Percentiles rank a stretch among this genome's conserved stretches.
Evolutionary conservation across 441 rosid genomes (phyloP).

Genomic region (Metrosideros polymorpha): DNA sequence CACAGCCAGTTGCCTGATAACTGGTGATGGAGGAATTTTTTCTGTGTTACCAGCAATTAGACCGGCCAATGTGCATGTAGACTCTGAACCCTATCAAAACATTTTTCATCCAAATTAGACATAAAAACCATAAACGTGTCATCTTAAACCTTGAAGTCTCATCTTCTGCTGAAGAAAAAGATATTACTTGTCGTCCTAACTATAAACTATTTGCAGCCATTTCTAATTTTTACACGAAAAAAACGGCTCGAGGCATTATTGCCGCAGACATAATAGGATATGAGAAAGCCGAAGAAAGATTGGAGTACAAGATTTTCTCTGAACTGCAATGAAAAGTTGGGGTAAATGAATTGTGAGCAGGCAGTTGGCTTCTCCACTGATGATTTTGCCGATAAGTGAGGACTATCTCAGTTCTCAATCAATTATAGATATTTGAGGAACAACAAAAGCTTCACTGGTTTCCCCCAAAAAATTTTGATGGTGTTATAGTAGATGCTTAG

Average conservation of each 20-base stretch:
- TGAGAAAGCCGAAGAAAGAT: neutral
- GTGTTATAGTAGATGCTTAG: neutral
- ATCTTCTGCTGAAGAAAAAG: neutral
- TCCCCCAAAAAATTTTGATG: neutral
- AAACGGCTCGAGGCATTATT: neutral
- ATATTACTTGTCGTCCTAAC: neutral
- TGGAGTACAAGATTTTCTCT: neutral
- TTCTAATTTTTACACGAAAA: neutral
- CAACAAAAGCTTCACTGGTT: neutral
- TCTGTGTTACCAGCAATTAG: constrained; percentile 44
- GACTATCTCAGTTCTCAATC: neutral
- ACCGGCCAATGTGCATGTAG: constrained; percentile 37
- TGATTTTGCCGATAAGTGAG: neutral
- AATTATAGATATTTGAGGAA: neutral
- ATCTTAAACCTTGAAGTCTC: neutral
- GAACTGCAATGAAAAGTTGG: neutral
- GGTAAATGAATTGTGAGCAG: neutral
- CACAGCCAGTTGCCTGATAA: constrained; percentile 72
- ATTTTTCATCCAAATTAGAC: neutral
- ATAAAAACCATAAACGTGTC: neutral
- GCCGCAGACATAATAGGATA: neutral
- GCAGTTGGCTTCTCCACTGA: neutral
- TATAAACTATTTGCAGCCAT: neutral
- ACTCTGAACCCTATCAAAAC: constrained; percentile 42
- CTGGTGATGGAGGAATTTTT: constrained; percentile 60